Conservation (phyloP, 192 early-diverging fungal species). For the Gaertneriomyces sp. region DNA sequence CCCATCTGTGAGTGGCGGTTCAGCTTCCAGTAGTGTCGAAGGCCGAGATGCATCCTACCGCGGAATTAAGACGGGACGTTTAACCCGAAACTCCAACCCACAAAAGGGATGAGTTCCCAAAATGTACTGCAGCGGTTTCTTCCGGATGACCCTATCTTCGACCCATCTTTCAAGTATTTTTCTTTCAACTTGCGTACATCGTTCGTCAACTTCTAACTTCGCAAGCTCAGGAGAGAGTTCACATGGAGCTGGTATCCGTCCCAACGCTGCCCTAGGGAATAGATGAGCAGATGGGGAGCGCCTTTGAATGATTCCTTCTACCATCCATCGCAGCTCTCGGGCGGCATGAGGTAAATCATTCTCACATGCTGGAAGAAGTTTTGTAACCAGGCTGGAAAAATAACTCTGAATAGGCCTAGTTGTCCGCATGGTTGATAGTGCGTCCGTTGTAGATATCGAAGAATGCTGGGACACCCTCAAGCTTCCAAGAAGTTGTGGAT, state of each 20-base stretch:
- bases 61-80: slow-evolving; percentile 81
- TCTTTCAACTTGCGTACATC: slow-evolving; percentile 5
- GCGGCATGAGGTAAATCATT: slow-evolving; percentile 12
- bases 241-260: neutral
- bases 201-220: neutral
- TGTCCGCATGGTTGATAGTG: no score
- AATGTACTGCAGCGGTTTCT: slow-evolving; percentile 92
- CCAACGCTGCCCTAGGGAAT: slow-evolving; percentile 13
- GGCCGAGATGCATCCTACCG: slow-evolving; percentile 64
- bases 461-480: no score
- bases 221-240: neutral
- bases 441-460: no score
- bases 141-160: slow-evolving; percentile 9
- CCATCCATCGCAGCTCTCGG: slow-evolving; percentile 28
- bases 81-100: slow-evolving; percentile 63
- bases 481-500: no score
- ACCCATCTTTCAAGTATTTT: slow-evolving; percentile 26
- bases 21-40: neutral
- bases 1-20: slow-evolving; percentile 52
- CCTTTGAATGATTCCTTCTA: slow-evolving; percentile 11
- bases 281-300: slow-evolving; percentile 3
- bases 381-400: neutral
- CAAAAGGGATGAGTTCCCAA: slow-evolving; percentile 84
- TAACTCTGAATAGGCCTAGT: no score
- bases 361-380: slow-evolving; percentile 8